phyloP scores from a whole-genome alignment of 192 early-diverging fungal species.

The Podila verticillata region DNA sequence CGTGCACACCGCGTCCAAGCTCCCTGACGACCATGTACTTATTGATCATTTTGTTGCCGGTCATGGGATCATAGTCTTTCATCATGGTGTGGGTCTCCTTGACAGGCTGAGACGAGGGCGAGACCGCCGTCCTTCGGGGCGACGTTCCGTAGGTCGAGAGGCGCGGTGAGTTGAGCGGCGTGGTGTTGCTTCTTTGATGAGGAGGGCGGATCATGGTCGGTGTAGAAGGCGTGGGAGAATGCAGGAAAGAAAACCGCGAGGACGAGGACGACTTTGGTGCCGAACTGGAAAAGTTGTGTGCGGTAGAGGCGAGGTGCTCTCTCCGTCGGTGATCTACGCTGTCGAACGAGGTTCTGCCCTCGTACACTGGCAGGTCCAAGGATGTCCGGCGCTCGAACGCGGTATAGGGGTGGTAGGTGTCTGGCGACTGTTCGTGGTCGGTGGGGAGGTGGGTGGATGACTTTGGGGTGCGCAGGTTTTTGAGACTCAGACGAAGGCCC shows the following conservation, averaged over 20 bases:
- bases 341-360: slow-evolving; percentile 31
- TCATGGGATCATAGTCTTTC: slow-evolving; percentile 83
- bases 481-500: slow-evolving; percentile 37
- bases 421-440: slow-evolving; percentile 29
- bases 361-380: slow-evolving; percentile 13
- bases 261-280: slow-evolving; percentile 27
- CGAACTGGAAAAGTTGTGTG: slow-evolving; percentile 22
- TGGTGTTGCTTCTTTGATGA: slow-evolving; percentile 33
- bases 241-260: slow-evolving; percentile 40
- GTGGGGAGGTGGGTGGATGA: background rate
- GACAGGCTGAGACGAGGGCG: slow-evolving; percentile 57
- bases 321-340: slow-evolving; percentile 28
- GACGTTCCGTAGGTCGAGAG: slow-evolving; percentile 28
- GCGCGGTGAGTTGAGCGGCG: slow-evolving; percentile 22
- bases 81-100: slow-evolving; percentile 88
- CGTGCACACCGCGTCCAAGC: slow-evolving; percentile 93
- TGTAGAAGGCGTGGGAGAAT: slow-evolving; percentile 37
- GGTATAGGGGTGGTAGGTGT: background rate
- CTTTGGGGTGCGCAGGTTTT: slow-evolving; percentile 32
- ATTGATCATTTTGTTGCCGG: slow-evolving; percentile 96
- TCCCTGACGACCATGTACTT: slow-evolving; percentile 92
- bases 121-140: slow-evolving; percentile 20
- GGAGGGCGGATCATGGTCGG: slow-evolving; percentile 36
- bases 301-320: slow-evolving; percentile 21
- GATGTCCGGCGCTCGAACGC: slow-evolving; percentile 7